Evolutionary conservation across 192 early-diverging fungal species (phyloP).

Genomic region (Coemansia brasiliensis): DNA sequence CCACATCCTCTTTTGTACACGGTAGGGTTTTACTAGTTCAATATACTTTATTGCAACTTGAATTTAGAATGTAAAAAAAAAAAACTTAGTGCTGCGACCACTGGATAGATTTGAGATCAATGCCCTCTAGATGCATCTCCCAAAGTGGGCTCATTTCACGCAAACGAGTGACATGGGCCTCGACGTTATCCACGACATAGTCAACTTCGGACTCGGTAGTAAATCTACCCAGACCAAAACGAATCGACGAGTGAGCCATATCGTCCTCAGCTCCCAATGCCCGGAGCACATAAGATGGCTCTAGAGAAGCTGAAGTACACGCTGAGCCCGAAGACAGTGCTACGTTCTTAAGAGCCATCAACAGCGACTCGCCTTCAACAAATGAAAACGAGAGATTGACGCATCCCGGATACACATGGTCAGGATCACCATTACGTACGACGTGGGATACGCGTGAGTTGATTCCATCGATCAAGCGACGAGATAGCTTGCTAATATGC

Average conservation of each 20-base stretch:
- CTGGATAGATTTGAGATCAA: constrained; percentile 88
- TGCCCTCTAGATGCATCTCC: constrained; percentile 97
- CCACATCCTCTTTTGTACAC: constrained; percentile 64
- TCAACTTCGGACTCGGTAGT: constrained; percentile 95
- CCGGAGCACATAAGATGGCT: constrained; percentile 94
- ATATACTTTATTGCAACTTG: background rate
- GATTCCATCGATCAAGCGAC: constrained; percentile 80
- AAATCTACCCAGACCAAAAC: constrained; percentile 95
- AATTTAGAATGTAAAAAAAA: background rate
- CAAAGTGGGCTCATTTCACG: constrained; percentile 96
- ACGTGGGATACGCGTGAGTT: constrained; percentile 76
- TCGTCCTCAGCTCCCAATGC: constrained; percentile 97
- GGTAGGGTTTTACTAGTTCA: constrained; percentile 61
- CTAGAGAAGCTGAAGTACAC: constrained; percentile 93
- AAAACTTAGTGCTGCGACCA: constrained; percentile 78
- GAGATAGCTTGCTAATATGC: constrained; percentile 70
- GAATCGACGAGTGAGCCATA: constrained; percentile 91
- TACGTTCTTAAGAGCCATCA: constrained; percentile 98
- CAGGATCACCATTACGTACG: constrained; percentile 85
- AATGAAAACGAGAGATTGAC: constrained; percentile 96
- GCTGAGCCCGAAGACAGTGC: constrained; percentile 93
- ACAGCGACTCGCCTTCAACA: constrained; percentile 94
- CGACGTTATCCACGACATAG: constrained; percentile 79
- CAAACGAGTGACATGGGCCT: constrained; percentile 78
- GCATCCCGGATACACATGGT: constrained; percentile 81